A percentile compares a stretch with the other conserved stretches of the same genome.
phyloP scores from a whole-genome alignment of 768 basidiomycete genomes.

The Naganishia vaughanmartiniae region DNA sequence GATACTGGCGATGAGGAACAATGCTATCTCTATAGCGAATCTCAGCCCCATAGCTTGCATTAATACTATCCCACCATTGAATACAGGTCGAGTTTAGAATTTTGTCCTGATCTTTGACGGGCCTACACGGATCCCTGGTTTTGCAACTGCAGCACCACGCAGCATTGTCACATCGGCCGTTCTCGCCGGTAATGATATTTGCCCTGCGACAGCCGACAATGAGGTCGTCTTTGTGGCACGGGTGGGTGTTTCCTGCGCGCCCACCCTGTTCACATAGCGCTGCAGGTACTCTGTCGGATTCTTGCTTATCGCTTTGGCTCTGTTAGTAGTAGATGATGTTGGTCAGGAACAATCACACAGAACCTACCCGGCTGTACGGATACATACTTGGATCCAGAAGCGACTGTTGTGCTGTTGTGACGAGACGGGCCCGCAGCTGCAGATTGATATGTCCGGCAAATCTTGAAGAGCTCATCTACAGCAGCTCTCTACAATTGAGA shows the following conservation, averaged over 20 bases:
- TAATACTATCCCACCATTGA: background rate
- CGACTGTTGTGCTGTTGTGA: background rate
- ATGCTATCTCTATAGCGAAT: background rate
- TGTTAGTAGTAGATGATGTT: background rate
- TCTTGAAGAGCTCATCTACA: constrained; percentile 2
- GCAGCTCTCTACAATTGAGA: background rate
- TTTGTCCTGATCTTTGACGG: constrained; percentile 7
- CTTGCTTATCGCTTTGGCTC: constrained; percentile 2
- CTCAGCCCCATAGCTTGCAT: background rate
- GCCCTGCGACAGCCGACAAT: background rate
- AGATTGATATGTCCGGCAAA: background rate
- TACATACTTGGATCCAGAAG: background rate
- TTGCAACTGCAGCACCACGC: background rate
- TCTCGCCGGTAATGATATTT: background rate
- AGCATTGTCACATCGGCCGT: background rate
- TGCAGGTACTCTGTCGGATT: constrained; percentile 4
- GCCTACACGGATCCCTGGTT: background rate
- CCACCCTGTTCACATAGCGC: background rate
- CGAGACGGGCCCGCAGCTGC: background rate
- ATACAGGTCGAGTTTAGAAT: constrained; percentile 4
- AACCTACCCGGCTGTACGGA: background rate
- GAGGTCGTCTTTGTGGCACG: constrained; percentile 4
- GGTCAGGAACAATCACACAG: background rate
- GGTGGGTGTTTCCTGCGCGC: constrained; percentile 18
- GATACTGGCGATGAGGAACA: too few relatives aligned